These are phyloP conservation scores for barrel medic (Medicago truncatula) DNA, from an alignment of 306 rosid species.

Conservation along the genomic window DNA sequence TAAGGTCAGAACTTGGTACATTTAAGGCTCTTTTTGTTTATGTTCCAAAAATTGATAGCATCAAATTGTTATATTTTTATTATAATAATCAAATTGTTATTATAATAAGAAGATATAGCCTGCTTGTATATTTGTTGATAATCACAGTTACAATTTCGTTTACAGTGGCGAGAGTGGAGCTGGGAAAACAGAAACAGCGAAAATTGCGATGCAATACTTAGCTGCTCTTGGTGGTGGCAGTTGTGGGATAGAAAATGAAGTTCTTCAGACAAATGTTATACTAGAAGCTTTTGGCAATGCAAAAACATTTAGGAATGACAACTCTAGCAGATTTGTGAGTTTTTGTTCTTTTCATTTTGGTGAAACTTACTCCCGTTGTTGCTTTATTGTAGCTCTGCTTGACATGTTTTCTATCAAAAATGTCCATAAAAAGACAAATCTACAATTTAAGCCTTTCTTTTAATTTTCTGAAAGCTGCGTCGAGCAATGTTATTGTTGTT, in stretches of 20 bases:
- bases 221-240: constrained; percentile 78
- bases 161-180: constrained; percentile 98
- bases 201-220: constrained; percentile 86
- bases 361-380: constrained; percentile 23
- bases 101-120: neutral
- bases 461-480: constrained; percentile 28
- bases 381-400: constrained; percentile 19
- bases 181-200: constrained; percentile 95
- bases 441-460: constrained; percentile 4
- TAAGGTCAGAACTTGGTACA: constrained; percentile 67
- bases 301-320: constrained; percentile 79
- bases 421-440: constrained; percentile 12
- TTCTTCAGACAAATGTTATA: constrained; percentile 73
- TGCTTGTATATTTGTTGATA: constrained; percentile 18
- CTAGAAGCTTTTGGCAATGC: constrained; percentile 98
- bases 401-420: constrained; percentile 19
- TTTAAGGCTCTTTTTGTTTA: constrained; percentile 34
- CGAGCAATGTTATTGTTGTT: too few species aligned
- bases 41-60: constrained; percentile 28
- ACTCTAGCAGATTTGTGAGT: constrained; percentile 98
- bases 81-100: neutral
- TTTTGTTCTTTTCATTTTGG: constrained; percentile 39
- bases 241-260: constrained; percentile 66
- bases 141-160: constrained; percentile 36
- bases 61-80: neutral